Base-by-base conservation (phyloP, 495 filamentous ascomycete species). In the Neurospora sp. region DNA sequence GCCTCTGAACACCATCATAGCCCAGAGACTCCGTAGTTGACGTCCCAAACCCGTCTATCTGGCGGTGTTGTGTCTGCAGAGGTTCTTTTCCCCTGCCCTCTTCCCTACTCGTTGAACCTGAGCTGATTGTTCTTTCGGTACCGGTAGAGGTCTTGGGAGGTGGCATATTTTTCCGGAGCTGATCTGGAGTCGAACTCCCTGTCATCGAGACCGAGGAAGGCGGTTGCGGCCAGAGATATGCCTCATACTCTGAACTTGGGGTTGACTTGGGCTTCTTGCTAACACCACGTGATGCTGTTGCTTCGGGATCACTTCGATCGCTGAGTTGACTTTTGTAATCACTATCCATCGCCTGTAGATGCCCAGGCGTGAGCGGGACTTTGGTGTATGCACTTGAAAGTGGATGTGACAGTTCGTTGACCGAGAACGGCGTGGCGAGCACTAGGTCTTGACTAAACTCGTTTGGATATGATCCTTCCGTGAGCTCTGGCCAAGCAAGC, bases 281-380 rank as follows among this genome's bases (percentile, higher is more conserved):
- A 77, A 79, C 76, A 42, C 74, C 75, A 78, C 72, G 78, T 80
- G 79, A 80, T 78, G 75, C 40, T 65, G 65, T 37, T 74, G 68
- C 53, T 68, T 73, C 75, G 45, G 61, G 74, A 75, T 79, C 77
- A 45, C 70, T 68, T 71, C 4, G 12, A 31, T 71, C 31, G 35
- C 42, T 68, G 70, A n/a, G 17, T 14, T 37, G 70, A 65, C 27
- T 17, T 17, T 31, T 8, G 8, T 74, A 72, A 41, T 45, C 27
- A 38, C 70, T 73, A 71, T 75, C 79, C 79, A 81, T 81, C 69
- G 69, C 70, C 70, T 70, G 71, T 69, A 27, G 12, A 72, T 71
- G 70, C 45, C 71, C 44, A 31, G 12, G 35, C 12, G 22, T 2
- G 22, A 3, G 5, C 12, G 2, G 27, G 27, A 14, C 27, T 37